These are phyloP conservation scores for Pseudoturritis turrita DNA, from an alignment of 345 rosid species.

Conservation along the genomic window DNA sequence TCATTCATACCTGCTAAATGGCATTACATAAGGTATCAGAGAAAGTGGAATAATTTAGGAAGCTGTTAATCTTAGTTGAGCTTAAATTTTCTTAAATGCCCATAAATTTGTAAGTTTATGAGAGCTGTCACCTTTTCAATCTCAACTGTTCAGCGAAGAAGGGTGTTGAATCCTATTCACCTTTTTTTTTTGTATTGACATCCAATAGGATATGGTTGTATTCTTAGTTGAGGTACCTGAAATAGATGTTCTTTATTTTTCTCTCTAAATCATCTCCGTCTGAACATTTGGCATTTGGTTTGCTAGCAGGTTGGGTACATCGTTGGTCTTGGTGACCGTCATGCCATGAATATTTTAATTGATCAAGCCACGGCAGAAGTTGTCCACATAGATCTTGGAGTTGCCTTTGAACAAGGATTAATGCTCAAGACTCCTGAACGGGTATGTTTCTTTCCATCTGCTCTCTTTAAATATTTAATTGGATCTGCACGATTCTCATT, in stretches of 20 bases:
- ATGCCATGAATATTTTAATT: slow-evolving; percentile 84
- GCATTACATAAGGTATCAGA: neutral
- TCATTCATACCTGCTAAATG: neutral
- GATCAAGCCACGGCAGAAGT: slow-evolving; percentile 99
- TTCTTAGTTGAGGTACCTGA: neutral
- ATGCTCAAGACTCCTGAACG: slow-evolving; percentile 98
- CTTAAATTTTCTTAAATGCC: neutral
- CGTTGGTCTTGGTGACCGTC: slow-evolving; percentile 98
- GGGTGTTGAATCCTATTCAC: neutral
- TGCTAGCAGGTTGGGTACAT: slow-evolving; percentile 84
- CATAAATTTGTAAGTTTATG: neutral
- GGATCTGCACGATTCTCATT: slow-evolving; percentile 7
- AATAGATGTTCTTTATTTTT: neutral
- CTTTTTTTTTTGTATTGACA: neutral
- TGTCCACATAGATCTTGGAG: slow-evolving; percentile 98
- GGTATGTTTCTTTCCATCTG: slow-evolving; percentile 38
- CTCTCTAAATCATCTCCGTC: neutral
- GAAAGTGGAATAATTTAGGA: neutral
- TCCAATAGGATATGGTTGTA: neutral
- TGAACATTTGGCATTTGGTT: slow-evolving; percentile 4
- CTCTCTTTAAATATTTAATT: slow-evolving; percentile 3
- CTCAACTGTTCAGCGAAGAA: neutral
- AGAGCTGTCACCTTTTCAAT: neutral
- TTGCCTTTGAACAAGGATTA: slow-evolving; percentile 97
- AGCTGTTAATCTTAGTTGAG: neutral